These are phyloP conservation scores for Metschnikowia continentalis DNA, from an alignment of 805 yeast species.

Conservation along the genomic window DNA sequence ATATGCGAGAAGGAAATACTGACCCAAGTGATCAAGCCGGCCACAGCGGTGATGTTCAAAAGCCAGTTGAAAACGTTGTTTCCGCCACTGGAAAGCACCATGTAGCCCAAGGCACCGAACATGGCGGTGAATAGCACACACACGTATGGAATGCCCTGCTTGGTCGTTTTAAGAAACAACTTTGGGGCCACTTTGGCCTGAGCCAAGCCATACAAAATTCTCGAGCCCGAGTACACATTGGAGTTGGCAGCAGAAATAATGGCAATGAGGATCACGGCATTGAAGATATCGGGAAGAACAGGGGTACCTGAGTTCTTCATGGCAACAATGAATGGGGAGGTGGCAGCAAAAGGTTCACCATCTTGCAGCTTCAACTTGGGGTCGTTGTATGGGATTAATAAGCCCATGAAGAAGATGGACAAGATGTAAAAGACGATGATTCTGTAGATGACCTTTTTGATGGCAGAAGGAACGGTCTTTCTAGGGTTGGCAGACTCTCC, in stretches of 20 bases:
- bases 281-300: constrained; percentile 64
- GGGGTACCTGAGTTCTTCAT: constrained; percentile 62
- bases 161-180: constrained; percentile 45
- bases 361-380: constrained; percentile 43
- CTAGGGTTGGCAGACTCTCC: constrained; percentile 72
- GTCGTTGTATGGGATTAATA: constrained; percentile 67
- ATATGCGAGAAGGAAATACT: constrained; percentile 61
- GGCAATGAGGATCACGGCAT: constrained; percentile 63
- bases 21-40: constrained; percentile 73
- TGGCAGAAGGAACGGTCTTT: constrained; percentile 67
- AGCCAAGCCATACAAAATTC: constrained; percentile 66
- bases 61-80: constrained; percentile 66
- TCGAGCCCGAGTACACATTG: constrained; percentile 66
- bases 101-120: constrained; percentile 62
- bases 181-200: constrained; percentile 54
- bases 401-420: constrained; percentile 64
- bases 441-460: constrained; percentile 63
- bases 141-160: constrained; percentile 57
- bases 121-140: constrained; percentile 55
- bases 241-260: constrained; percentile 80
- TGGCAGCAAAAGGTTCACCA: constrained; percentile 30
- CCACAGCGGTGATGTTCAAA: constrained; percentile 69
- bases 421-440: constrained; percentile 62
- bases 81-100: constrained; percentile 52
- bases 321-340: constrained; percentile 74